Conservation (phyloP, 2,329 filamentous ascomycete genomes). For the Beauveria sp. region DNA sequence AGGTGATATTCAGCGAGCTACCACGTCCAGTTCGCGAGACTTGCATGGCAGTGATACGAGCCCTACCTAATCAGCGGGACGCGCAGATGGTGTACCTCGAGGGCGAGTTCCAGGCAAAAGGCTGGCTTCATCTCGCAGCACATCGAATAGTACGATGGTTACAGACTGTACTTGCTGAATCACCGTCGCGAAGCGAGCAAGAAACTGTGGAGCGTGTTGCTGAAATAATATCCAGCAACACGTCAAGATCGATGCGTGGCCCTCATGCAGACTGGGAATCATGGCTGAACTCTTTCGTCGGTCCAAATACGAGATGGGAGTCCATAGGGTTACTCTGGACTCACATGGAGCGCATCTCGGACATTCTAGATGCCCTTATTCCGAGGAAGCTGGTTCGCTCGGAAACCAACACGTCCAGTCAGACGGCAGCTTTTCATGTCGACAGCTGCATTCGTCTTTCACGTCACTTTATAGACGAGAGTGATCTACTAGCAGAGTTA, state of each 20-base stretch:
- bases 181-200: background rate
- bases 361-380: slow-evolving; percentile 1
- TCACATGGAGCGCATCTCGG: slow-evolving; percentile 5
- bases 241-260: slow-evolving; percentile 27
- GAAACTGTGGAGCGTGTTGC: slow-evolving; percentile 28
- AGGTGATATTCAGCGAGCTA: slow-evolving; percentile 13
- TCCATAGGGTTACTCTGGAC: slow-evolving; percentile 30
- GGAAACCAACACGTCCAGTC: background rate
- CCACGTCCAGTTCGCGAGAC: slow-evolving; percentile 26
- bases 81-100: slow-evolving; percentile 17
- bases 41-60: slow-evolving; percentile 30
- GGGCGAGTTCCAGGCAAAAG: slow-evolving; percentile 18
- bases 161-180: slow-evolving; percentile 21
- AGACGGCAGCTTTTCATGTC: background rate
- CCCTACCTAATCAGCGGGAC: slow-evolving; percentile 23
- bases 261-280: slow-evolving; percentile 23
- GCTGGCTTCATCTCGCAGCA: slow-evolving; percentile 26
- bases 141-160: slow-evolving; percentile 25
- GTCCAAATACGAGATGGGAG: slow-evolving; percentile 35
- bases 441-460: slow-evolving; percentile 6
- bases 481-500: slow-evolving; percentile 5
- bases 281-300: slow-evolving; percentile 33
- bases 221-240: slow-evolving; percentile 30
- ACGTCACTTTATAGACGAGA: slow-evolving; percentile 5
- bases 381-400: slow-evolving; percentile 4